Evolutionary conservation across 2,329 filamentous ascomycete genomes (phyloP), one percentile per base, ranked within the genome.

Genomic region (Botrytis pseudocinerea): DNA sequence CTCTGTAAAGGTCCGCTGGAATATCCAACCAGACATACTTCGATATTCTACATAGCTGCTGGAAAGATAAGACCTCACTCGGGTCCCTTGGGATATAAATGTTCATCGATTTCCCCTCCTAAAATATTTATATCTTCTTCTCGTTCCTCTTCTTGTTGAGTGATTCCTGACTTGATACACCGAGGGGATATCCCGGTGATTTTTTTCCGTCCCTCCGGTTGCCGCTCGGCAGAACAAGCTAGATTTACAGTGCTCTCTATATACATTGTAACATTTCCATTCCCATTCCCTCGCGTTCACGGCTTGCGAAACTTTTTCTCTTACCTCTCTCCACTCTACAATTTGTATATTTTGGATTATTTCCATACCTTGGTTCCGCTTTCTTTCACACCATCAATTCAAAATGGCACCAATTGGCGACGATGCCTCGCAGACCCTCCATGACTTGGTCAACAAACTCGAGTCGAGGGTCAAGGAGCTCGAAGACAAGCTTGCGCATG

Each of bases 321-420:
- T 48, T 57, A 20, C 25, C 42, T 59, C 44, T 28, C 57, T 54
- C 61, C 59, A 62, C 22, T 57, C 60, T 70, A 6, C 32, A 59
- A 60, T 69, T 18, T 51, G 42, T 71, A 63, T 71, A 63, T 69
- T 71, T 73, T 62, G 59, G 51, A 62, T 73, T 65, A 73, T 63
- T 22, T 71, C 59, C 60, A 71, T 63, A 76, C 76, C 78, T 80
- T 78, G 79, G 77, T 78, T 77, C 76, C 77, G 75, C 77, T 70
- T 73, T 69, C 66, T 65, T 32, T 46, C 74, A 70, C 32, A 12
- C 60, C 71, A 65, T 59, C 69, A 48, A 79, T 82, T 83, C 84
- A 87, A 84, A 87, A 98, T 98, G 95, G 93, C 94, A 84, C 92
- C 93, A 82, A 91, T 95, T 84, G 91, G 93, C 82, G 93, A 96